These are phyloP conservation scores for Tylopilus sp. DNA, from an alignment of 768 basidiomycete genomes.

Conservation along the genomic window DNA sequence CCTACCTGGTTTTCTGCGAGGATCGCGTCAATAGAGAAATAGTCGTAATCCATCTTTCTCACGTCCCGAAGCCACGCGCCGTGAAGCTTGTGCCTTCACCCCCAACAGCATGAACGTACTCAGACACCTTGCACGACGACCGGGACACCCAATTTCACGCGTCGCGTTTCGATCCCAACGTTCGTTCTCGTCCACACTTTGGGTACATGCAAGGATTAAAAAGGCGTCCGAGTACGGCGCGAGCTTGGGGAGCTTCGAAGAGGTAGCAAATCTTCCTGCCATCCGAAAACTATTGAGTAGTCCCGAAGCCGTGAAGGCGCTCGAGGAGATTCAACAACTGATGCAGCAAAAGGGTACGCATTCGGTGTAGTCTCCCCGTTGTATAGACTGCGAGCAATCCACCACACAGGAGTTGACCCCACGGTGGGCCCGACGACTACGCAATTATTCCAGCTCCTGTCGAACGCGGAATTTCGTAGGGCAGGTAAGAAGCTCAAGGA, in stretches of 20 bases:
- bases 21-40: conserved; percentile 89
- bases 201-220: conserved; percentile 27
- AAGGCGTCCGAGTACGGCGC: conserved; percentile 30
- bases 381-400: neutral
- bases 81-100: neutral
- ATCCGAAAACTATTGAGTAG: conserved; percentile 47
- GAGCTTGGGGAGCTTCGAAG: conserved; percentile 41
- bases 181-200: conserved; percentile 30
- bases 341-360: conserved; percentile 48
- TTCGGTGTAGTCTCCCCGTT: neutral
- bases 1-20: conserved; percentile 85
- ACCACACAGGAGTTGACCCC: conserved; percentile 45
- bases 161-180: conserved; percentile 17
- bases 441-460: conserved; percentile 53
- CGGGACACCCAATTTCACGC: conserved; percentile 10
- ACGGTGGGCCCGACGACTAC: conserved; percentile 45
- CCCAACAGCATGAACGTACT: conserved; percentile 22
- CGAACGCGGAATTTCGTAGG: conserved; percentile 50
- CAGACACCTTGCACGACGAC: conserved; percentile 18
- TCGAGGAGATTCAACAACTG: conserved; percentile 42
- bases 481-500: conserved; percentile 44
- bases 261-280: conserved; percentile 37
- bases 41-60: conserved; percentile 79
- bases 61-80: conserved; percentile 10
- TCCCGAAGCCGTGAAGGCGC: conserved; percentile 48